These are phyloP conservation scores for Nakazawaea peltata DNA, from an alignment of 805 yeast genomes.

Conservation along the genomic window DNA sequence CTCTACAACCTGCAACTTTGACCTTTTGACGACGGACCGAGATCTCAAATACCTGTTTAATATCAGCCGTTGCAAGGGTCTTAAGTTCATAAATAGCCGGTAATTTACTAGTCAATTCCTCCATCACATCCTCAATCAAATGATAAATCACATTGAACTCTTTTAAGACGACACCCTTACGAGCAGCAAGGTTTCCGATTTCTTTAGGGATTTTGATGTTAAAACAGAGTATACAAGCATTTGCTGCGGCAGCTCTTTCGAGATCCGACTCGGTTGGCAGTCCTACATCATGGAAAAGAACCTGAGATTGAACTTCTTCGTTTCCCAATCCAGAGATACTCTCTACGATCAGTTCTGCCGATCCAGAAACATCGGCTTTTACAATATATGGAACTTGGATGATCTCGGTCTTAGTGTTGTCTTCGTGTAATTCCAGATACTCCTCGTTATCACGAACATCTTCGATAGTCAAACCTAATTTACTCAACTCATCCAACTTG, in stretches of 20 bases:
- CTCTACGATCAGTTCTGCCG: constrained; percentile 87
- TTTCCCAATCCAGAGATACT: constrained; percentile 80
- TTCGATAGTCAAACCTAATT: constrained; percentile 50
- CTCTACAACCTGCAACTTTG: constrained; percentile 84
- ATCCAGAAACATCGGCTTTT: constrained; percentile 90
- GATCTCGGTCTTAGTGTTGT: constrained; percentile 19
- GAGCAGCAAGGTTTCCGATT: constrained; percentile 48
- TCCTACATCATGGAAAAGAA: constrained; percentile 75
- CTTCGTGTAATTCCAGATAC: constrained; percentile 14
- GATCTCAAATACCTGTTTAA: constrained; percentile 68
- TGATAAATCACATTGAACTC: constrained; percentile 80
- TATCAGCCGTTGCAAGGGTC: constrained; percentile 55
- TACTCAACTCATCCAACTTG: constrained; percentile 46
- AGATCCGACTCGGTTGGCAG: constrained; percentile 60
- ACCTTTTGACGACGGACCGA: constrained; percentile 47
- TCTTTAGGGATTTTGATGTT: constrained; percentile 65
- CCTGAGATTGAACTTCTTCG: constrained; percentile 66
- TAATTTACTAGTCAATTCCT: constrained; percentile 48
- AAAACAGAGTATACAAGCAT: constrained; percentile 72
- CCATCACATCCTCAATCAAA: constrained; percentile 76
- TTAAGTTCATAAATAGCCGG: constrained; percentile 62
- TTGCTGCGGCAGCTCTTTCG: constrained; percentile 59
- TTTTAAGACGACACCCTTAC: constrained; percentile 45
- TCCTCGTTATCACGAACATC: constrained; percentile 30
- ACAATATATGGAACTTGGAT: constrained; percentile 50